A percentile compares a stretch with the other conserved stretches of the same genome.
Evolutionary conservation across 2,329 filamentous ascomycete genomes (phyloP).

Genomic region (Fusarium nygamai): DNA sequence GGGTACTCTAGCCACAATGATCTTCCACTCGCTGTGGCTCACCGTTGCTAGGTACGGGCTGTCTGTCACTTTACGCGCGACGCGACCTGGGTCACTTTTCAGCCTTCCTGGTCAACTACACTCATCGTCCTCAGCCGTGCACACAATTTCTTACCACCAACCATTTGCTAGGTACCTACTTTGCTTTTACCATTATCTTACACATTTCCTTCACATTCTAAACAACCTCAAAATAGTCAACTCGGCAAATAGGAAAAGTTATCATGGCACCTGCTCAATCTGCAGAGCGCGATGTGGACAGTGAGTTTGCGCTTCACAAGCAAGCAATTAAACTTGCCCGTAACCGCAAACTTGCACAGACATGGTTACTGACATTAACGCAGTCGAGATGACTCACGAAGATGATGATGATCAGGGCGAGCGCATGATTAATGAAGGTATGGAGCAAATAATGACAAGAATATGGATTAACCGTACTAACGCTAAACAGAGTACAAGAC

Average conservation of each 20-base stretch:
- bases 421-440: constrained; percentile 94
- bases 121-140: constrained; percentile 34
- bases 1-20: constrained; percentile 19
- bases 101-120: constrained; percentile 42
- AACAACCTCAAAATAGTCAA: not conserved
- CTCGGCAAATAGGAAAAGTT: not conserved
- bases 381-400: constrained; percentile 62
- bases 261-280: constrained; percentile 51
- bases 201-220: not conserved
- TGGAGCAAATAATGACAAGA: not conserved
- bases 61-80: constrained; percentile 51
- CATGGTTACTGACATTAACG: constrained; percentile 3
- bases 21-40: constrained; percentile 28
- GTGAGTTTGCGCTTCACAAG: constrained; percentile 42
- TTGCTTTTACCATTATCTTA: not conserved
- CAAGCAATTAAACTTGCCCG: not conserved
- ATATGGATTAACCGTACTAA: constrained; percentile 22
- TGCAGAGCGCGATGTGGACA: constrained; percentile 50
- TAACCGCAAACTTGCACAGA: not conserved
- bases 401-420: constrained; percentile 79
- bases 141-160: constrained; percentile 21
- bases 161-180: not conserved
- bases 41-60: not conserved
- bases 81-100: constrained; percentile 44
- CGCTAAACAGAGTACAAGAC: constrained; percentile 87